A percentile compares a stretch with the other conserved stretches of the same genome.
These are phyloP conservation scores for Umbelopsis sp. DNA, from an alignment of 192 early-diverging fungal genomes.

Conservation along the genomic window DNA sequence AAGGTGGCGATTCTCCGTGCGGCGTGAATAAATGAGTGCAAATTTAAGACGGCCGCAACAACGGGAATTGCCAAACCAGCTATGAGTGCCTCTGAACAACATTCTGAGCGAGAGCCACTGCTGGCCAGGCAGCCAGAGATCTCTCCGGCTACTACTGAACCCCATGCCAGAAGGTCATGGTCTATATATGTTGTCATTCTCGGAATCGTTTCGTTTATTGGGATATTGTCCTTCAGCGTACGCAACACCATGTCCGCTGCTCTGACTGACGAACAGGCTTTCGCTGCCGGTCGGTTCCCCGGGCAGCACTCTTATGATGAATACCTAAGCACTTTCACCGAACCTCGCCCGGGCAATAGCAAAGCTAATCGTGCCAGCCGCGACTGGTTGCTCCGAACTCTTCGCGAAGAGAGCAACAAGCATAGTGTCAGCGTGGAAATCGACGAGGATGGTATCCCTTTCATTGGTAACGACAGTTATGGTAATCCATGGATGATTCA, in stretches of 20 bases:
- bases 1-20: background rate
- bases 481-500: background rate
- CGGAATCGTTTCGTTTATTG: constrained; percentile 2
- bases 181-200: constrained; percentile 20
- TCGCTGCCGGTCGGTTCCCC: constrained; percentile 24
- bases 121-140: background rate
- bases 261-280: constrained; percentile 28
- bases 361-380: constrained; percentile 14
- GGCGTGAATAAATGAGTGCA: too few relatives aligned
- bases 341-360: constrained; percentile 33
- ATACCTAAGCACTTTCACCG: constrained; percentile 31
- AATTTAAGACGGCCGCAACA: too few relatives aligned
- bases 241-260: constrained; percentile 21
- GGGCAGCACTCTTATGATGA: constrained; percentile 39
- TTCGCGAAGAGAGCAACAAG: constrained; percentile 21
- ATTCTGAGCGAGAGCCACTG: constrained; percentile 26
- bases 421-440: constrained; percentile 28
- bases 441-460: constrained; percentile 27
- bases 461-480: background rate
- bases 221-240: background rate
- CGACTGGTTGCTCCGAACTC: background rate
- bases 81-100: background rate
- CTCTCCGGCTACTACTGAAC: background rate
- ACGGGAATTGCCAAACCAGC: too few relatives aligned
- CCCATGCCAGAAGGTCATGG: background rate